These are phyloP conservation scores for Mercurialis annua DNA, from an alignment of 345 rosid genomes.

Conservation along the genomic window DNA sequence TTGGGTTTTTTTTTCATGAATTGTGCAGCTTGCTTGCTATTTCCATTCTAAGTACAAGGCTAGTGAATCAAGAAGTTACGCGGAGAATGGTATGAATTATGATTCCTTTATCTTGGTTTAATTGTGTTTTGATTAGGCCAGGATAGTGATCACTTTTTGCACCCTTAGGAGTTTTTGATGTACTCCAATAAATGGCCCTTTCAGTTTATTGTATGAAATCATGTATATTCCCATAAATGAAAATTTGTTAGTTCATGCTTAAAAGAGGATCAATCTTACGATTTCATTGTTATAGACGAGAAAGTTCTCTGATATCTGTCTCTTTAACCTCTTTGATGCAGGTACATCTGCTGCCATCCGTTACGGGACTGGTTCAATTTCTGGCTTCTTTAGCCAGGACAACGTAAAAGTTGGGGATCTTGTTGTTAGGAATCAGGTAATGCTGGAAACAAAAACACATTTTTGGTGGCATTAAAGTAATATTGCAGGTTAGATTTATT, in stretches of 20 bases:
- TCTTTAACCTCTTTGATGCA: slow-evolving; percentile 9
- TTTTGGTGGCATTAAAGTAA: not conserved
- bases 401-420: slow-evolving; percentile 30
- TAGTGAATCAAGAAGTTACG: slow-evolving; percentile 19
- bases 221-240: not conserved
- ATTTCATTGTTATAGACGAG: not conserved
- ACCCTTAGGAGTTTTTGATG: too few relatives aligned
- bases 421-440: slow-evolving; percentile 30
- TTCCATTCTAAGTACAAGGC: slow-evolving; percentile 31
- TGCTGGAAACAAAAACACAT: not conserved
- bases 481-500: not conserved
- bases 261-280: not conserved
- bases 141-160: too few relatives aligned
- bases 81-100: slow-evolving; percentile 32
- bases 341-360: slow-evolving; percentile 32
- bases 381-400: slow-evolving; percentile 35
- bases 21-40: slow-evolving; percentile 32
- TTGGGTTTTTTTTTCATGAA: not conserved
- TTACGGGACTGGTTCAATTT: slow-evolving; percentile 33
- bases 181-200: not conserved
- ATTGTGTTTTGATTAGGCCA: not conserved
- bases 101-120: not conserved
- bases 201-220: not conserved
- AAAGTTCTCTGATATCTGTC: not conserved
- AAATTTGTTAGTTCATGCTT: not conserved